These are phyloP conservation scores for Lactarius sp. DNA, from an alignment of 768 basidiomycete species.

Conservation along the genomic window DNA sequence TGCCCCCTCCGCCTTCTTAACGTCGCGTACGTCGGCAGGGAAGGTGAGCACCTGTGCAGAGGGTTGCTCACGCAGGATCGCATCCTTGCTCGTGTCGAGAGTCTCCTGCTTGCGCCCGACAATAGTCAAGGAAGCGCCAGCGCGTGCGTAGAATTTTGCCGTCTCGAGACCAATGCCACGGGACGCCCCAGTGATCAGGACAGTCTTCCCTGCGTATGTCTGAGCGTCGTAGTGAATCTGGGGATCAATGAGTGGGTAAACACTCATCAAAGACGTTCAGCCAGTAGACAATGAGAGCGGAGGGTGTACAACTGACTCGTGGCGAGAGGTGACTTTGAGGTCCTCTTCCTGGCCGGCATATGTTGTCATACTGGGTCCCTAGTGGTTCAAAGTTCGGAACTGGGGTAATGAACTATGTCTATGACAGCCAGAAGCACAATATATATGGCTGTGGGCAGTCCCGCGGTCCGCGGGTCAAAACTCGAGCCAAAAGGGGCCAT, in stretches of 20 bases:
- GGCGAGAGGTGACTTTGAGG: background rate
- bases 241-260: conserved; percentile 14
- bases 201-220: conserved; percentile 20
- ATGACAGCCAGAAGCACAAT: no score
- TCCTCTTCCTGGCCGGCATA: background rate
- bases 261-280: background rate
- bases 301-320: background rate
- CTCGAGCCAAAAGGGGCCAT: no score
- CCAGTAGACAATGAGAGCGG: no score
- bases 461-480: no score
- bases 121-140: conserved; percentile 24
- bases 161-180: conserved; percentile 27
- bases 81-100: conserved; percentile 2
- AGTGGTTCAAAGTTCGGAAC: no score
- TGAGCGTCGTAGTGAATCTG: conserved; percentile 6
- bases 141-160: conserved; percentile 17
- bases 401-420: no score
- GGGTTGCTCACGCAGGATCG: conserved; percentile 1
- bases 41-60: conserved; percentile 8
- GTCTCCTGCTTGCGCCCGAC: conserved; percentile 5
- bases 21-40: conserved; percentile 12
- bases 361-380: background rate
- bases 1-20: background rate
- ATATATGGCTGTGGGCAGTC: no score
- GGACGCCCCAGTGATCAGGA: conserved; percentile 28